These are phyloP conservation scores for Sphagnurus paluster DNA, from an alignment of 1,284 basidiomycete species.

Conservation along the genomic window DNA sequence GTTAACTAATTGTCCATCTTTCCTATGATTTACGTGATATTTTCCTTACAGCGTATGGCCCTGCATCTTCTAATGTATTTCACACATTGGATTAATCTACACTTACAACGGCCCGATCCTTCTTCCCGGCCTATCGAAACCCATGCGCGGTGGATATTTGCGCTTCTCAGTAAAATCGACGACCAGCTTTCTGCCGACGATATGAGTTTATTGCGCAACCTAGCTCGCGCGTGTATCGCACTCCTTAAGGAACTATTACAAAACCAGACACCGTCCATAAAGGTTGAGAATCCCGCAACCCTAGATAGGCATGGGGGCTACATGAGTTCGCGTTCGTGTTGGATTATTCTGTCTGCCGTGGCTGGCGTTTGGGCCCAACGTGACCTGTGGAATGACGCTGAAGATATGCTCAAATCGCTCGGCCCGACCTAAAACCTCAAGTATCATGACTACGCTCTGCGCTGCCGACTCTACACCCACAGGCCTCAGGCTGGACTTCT, in stretches of 20 bases:
- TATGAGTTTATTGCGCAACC: conserved; percentile 72
- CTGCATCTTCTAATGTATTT: conserved; percentile 83
- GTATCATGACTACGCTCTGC: background rate
- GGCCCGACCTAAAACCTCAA: conserved; percentile 9
- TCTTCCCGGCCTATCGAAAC: conserved; percentile 52
- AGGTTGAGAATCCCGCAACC: conserved; percentile 10
- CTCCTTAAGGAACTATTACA: conserved; percentile 48
- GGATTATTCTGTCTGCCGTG: conserved; percentile 79
- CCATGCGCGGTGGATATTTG: conserved; percentile 85
- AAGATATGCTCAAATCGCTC: conserved; percentile 40
- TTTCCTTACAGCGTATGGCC: conserved; percentile 56
- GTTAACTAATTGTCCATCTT: background rate
- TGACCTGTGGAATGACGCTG: conserved; percentile 84
- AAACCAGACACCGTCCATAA: conserved; percentile 16
- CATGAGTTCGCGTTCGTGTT: conserved; percentile 68
- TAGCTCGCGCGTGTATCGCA: conserved; percentile 73
- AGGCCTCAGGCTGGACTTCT: background rate
- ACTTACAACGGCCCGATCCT: conserved; percentile 48
- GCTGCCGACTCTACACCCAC: background rate
- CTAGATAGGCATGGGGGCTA: conserved; percentile 14
- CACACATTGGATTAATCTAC: conserved; percentile 72
- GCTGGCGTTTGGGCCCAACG: conserved; percentile 82
- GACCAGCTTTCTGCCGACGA: conserved; percentile 75
- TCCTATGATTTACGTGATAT: conserved; percentile 8
- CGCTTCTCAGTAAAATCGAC: conserved; percentile 74